Evolutionary conservation across 768 basidiomycete genomes (phyloP).

Genomic region (Boletus reticulatus): DNA sequence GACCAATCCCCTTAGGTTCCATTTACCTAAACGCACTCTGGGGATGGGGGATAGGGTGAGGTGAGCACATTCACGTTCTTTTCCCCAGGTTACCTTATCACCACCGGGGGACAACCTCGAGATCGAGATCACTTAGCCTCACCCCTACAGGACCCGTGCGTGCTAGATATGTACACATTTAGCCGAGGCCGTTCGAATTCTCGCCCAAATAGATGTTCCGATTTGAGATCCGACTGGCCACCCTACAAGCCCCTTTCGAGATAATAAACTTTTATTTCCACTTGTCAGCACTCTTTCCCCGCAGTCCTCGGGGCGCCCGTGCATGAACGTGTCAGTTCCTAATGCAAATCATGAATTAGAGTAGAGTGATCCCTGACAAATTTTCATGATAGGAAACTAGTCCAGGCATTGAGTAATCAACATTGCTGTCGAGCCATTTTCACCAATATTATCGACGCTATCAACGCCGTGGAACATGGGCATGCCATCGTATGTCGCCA

Average conservation of each 20-base stretch:
- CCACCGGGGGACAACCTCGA: background rate
- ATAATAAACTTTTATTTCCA: background rate
- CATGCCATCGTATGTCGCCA: no score
- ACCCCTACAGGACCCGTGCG: background rate
- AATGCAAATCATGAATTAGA: background rate
- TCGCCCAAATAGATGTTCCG: background rate
- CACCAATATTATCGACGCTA: no score
- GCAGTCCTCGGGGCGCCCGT: background rate
- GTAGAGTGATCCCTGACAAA: background rate
- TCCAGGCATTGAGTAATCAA: no score
- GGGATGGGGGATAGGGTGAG: background rate
- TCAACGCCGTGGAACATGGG: no score
- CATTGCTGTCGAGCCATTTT: no score
- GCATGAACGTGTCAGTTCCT: background rate
- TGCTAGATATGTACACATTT: background rate
- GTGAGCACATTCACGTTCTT: background rate
- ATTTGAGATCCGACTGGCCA: no score
- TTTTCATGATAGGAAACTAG: background rate
- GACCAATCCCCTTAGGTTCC: no score
- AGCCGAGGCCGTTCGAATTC: background rate
- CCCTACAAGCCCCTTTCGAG: no score
- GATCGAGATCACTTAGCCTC: background rate
- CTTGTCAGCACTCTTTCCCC: background rate
- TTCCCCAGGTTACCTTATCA: background rate
- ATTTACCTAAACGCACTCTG: no score